Base-by-base conservation (phyloP, 2,329 filamentous ascomycete genomes). In the Mycocentrospora acerina region DNA sequence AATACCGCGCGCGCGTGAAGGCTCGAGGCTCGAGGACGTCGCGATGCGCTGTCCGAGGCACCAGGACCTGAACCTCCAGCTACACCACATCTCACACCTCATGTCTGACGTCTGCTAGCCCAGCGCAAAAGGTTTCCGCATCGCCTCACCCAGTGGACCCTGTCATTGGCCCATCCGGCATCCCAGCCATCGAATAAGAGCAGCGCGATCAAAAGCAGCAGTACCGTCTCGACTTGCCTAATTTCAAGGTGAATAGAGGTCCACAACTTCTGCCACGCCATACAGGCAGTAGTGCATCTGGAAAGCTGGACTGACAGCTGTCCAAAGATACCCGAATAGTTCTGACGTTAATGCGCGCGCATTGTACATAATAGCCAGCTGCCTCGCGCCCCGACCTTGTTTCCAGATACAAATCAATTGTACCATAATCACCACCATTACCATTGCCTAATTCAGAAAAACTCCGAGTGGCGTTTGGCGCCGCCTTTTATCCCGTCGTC, bases 11-110 rank as follows among this genome's bases (percentile, higher is more conserved):
- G 54, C 57, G 54, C 56, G 51, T 44, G 54, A 47, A 41, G 49
- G 42, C 25, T 43, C 37, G 53, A 57, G 59, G 58, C 51, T 56
- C 55, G 51, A 59, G 37, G 51, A 57, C 47, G 52, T 64, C 62
- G 64, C 60, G 51, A 67, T 67, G 65, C 62, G 59, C 60, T 66
- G 61, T 63, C 53, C 46, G 53, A 52, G 50, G 56, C 59, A 42
- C 53, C 57, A 52, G 35, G 48, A 47, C 40, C 51, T 43, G 50
- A 58, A 44, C 54, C 55, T 49, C 60, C 57, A 64, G 56, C 60
- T 58, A 54, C 55, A 46, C 34, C 54, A 51, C 56, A 53, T 37
- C 43, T 35, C 50, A 46, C 55, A 53, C 50, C 55, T 51, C 55
- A 60, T 53, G 53, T 51, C 51, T 59, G 62, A 64, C 58, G 58